Evolutionary conservation across 1,139 yeast genomes (phyloP).

Genomic region (Candida sp.): DNA sequence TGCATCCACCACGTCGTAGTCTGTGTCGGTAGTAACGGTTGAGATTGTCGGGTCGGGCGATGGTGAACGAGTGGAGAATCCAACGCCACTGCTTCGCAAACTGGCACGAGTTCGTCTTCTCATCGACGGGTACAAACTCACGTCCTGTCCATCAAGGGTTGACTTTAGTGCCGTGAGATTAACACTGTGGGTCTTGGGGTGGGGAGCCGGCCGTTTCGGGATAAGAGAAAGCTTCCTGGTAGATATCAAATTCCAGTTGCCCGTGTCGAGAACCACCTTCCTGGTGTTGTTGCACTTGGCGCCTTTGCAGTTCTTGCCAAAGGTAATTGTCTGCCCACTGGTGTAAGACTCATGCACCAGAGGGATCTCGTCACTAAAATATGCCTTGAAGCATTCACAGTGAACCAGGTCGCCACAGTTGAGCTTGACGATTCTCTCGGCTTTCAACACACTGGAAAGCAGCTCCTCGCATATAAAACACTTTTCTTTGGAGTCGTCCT

Average conservation of each 20-base stretch:
- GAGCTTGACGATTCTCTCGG: constrained; percentile 37
- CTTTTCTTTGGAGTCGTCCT: constrained; percentile 7
- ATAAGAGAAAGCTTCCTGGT: constrained; percentile 1
- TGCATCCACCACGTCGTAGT: constrained; percentile 23
- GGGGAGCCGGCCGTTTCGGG: constrained; percentile 12
- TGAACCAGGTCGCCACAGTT: constrained; percentile 45
- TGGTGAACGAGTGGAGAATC: constrained; percentile 15
- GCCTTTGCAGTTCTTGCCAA: constrained; percentile 10
- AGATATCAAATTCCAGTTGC: constrained; percentile 9
- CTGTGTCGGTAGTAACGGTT: constrained; percentile 20
- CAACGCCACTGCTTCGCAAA: neutral
- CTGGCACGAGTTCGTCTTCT: neutral
- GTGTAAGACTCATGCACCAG: constrained; percentile 10
- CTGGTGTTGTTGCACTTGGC: constrained; percentile 5
- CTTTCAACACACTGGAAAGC: constrained; percentile 32
- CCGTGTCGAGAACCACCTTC: constrained; percentile 9
- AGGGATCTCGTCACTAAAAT: constrained; percentile 8
- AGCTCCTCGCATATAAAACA: constrained; percentile 45
- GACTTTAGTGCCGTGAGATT: constrained; percentile 9
- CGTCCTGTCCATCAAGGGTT: constrained; percentile 2
- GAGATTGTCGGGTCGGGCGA: constrained; percentile 24
- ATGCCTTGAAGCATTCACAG: constrained; percentile 35
- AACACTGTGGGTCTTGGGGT: constrained; percentile 5
- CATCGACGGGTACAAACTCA: neutral
- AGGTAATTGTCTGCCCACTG: neutral